A percentile compares a stretch with the other conserved stretches of the same genome.
phyloP scores from a whole-genome alignment of 2,329 filamentous ascomycete species.

The Gyromitra esculenta region DNA sequence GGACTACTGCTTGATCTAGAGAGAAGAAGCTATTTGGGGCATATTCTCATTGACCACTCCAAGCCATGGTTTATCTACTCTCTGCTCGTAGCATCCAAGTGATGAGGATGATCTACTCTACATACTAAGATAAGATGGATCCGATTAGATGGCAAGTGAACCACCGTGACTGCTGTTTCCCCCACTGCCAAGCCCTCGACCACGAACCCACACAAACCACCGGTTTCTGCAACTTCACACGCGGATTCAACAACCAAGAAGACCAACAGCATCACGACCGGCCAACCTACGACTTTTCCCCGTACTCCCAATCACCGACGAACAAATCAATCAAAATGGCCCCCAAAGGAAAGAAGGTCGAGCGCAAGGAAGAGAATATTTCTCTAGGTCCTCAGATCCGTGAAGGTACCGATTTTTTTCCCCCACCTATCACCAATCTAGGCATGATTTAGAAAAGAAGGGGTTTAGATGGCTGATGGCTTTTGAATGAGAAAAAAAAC shows the following conservation, averaged over 20 bases:
- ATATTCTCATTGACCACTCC: too few relatives aligned
- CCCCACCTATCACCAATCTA: conserved; percentile 28
- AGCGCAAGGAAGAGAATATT: conserved; percentile 95
- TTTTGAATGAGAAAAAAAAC: conserved; percentile 37
- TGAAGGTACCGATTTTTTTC: conserved; percentile 71
- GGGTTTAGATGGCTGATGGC: conserved; percentile 21
- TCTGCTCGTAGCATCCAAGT: background rate
- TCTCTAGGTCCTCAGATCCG: conserved; percentile 95
- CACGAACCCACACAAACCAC: conserved; percentile 29
- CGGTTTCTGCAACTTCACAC: conserved; percentile 35
- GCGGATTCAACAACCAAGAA: conserved; percentile 15
- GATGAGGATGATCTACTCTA: background rate
- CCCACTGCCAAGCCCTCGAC: conserved; percentile 39
- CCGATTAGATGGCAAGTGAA: conserved; percentile 28
- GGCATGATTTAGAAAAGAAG: background rate
- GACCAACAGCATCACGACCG: conserved; percentile 37
- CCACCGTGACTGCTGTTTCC: conserved; percentile 49
- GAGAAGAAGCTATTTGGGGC: too few relatives aligned
- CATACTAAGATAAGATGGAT: conserved; percentile 15
- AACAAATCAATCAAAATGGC: conserved; percentile 75
- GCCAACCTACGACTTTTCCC: conserved; percentile 30
- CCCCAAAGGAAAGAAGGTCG: conserved; percentile 83
- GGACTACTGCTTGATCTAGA: too few relatives aligned
- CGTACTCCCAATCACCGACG: conserved; percentile 35
- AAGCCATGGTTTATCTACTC: too few relatives aligned